These are phyloP conservation scores for Silene conica DNA, from an alignment of 148 eudicot genomes.

Conservation along the genomic window DNA sequence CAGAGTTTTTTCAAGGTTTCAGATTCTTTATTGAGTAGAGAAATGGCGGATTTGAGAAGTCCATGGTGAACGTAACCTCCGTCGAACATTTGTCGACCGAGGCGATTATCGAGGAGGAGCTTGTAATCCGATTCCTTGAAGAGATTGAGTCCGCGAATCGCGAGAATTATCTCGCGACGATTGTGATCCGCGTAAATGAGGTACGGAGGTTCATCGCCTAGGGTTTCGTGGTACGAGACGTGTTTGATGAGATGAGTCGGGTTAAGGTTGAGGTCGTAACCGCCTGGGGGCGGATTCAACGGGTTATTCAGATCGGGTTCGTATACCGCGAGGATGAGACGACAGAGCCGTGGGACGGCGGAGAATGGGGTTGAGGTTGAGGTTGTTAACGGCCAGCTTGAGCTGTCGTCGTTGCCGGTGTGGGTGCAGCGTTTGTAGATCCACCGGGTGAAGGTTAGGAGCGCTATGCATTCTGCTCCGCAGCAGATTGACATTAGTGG, in stretches of 20 bases:
- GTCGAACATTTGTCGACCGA: constrained; percentile 83
- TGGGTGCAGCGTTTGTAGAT: constrained; percentile 86
- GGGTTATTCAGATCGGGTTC: constrained; percentile 67
- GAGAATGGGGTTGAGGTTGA: constrained; percentile 81
- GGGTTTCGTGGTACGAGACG: constrained; percentile 58
- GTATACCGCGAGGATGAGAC: constrained; percentile 65
- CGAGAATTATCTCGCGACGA: constrained; percentile 54
- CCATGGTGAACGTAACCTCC: constrained; percentile 97
- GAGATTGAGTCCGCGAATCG: constrained; percentile 70
- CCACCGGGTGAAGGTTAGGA: constrained; percentile 67
- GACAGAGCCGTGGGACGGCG: constrained; percentile 70
- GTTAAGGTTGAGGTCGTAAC: constrained; percentile 63
- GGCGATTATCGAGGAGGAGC: constrained; percentile 53
- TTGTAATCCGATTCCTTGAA: constrained; percentile 64
- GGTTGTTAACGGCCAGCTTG: constrained; percentile 47
- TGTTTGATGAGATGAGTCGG: constrained; percentile 65
- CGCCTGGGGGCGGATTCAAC: constrained; percentile 39
- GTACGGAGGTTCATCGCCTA: constrained; percentile 77
- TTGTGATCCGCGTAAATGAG: constrained; percentile 61
- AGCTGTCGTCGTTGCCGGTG: constrained; percentile 80
- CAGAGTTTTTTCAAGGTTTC: constrained; percentile 54
- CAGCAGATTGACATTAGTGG: constrained; percentile 42
- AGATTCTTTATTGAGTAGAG: constrained; percentile 62
- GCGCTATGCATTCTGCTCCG: constrained; percentile 59
- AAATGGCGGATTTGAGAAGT: constrained; percentile 66